Evolutionary conservation across 1,284 basidiomycete genomes (phyloP), one percentile per base, ranked within the genome.

Genomic region (Ceratorhiza oryzae-sativae): DNA sequence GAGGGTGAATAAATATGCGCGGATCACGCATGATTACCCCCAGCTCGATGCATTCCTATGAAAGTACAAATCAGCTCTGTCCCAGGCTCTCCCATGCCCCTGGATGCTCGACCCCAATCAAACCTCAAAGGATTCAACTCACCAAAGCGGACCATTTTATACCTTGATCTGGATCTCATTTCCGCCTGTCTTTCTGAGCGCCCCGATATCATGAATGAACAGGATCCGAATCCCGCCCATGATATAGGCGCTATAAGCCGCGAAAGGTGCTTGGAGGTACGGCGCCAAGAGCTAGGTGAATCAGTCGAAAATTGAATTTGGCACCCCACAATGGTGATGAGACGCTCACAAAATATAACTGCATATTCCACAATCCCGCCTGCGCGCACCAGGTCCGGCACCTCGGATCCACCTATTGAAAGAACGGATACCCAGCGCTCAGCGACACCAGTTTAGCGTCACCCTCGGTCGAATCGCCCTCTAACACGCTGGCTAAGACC

Each of bases 101-200:
- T 23, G 1, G 3, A 4, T 3, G 9, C 46, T 18, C 4, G 13
- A 4, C 30, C 53, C 13, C 34, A 13, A 49, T 18, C 27, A 6
- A 39, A 4, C 34, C 8, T 32, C 20, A 45, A 45, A 5, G 59
- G 4, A 39, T 25, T 20, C 15, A 15, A 62, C 72, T 62, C 53
- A 83, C 85, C 85, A 86, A 76, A 86, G 87, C 0, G 84, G 82
- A n/a, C 87, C 81, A 76, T 84, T 86, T 79, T 84, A 86, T 15
- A 86, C 78, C 73, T 87, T 85, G 62, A 84, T 81, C 68, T 86
- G 83, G 74, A 79, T 77, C 1, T 75, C 60, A 10, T 75, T 75
- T 56, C 82, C 79, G 12, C 80, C 77, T 56, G 81, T 81, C 25
- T 77, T 80, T 30, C 83, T 80, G 72, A 85, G 84, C 0, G 80